A percentile compares a stretch with the other conserved stretches of the same genome.
phyloP scores from a whole-genome alignment of 176 grass and related monocot species.

The Chloris gayana region DNA sequence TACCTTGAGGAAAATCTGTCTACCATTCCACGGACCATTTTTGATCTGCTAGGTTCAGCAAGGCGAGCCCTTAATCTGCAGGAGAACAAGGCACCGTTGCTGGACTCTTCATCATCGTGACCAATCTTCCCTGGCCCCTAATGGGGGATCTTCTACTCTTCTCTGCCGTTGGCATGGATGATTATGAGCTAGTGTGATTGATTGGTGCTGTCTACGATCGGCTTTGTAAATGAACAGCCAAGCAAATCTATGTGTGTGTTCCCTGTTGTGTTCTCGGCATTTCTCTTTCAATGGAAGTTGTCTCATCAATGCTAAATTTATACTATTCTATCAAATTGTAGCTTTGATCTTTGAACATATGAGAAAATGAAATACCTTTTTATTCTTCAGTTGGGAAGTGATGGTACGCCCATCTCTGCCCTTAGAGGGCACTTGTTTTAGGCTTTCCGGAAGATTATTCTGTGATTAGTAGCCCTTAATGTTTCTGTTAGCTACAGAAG shows the following conservation, averaged over 20 bases:
- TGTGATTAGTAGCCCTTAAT: neutral
- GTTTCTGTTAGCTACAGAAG: neutral
- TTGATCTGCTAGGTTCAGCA: slow-evolving; percentile 11
- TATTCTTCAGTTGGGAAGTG: neutral
- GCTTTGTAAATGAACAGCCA: neutral
- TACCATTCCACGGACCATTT: neutral
- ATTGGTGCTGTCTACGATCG: neutral
- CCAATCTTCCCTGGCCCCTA: neutral
- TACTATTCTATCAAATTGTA: neutral
- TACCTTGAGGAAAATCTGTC: slow-evolving; percentile 47
- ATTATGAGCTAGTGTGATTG: neutral
- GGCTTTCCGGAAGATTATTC: no score
- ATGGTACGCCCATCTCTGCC: no score
- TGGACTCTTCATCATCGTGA: neutral
- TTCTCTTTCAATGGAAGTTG: neutral
- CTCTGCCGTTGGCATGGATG: neutral
- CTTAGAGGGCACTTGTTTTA: no score
- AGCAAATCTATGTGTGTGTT: neutral
- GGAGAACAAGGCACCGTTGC: neutral
- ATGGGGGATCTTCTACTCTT: no score
- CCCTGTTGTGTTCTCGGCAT: neutral
- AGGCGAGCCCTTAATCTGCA: slow-evolving; percentile 32
- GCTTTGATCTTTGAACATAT: neutral
- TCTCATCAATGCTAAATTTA: neutral
- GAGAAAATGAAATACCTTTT: neutral